Conservation (phyloP, 2,329 filamentous ascomycete species). For the Trichoderma breve region DNA sequence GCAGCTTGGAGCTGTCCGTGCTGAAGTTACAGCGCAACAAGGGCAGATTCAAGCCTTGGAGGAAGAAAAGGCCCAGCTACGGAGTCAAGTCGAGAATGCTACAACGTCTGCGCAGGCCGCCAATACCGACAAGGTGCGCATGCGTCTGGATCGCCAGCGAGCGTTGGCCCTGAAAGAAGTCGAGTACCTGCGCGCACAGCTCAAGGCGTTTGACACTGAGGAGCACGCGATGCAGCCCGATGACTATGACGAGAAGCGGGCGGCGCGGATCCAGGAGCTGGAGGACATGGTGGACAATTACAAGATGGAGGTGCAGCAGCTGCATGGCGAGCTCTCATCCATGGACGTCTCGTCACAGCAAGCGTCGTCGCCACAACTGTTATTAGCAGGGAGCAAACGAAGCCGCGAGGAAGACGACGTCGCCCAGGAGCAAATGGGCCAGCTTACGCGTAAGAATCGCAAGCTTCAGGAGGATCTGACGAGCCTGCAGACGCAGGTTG, state of each 20-base stretch:
- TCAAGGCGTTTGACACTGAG: slow-evolving; percentile 84
- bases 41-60: slow-evolving; percentile 71
- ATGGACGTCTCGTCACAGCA: slow-evolving; percentile 46
- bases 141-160: slow-evolving; percentile 82
- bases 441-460: slow-evolving; percentile 83
- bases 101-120: slow-evolving; percentile 15
- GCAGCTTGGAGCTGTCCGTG: slow-evolving; percentile 72
- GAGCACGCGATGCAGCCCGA: slow-evolving; percentile 83
- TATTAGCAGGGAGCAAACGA: slow-evolving; percentile 59
- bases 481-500: slow-evolving; percentile 65
- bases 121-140: slow-evolving; percentile 38
- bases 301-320: slow-evolving; percentile 71
- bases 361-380: not conserved
- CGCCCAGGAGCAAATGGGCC: slow-evolving; percentile 70
- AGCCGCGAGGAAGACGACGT: slow-evolving; percentile 60
- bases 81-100: slow-evolving; percentile 65
- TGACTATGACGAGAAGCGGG: slow-evolving; percentile 71
- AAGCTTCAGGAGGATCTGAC: slow-evolving; percentile 77
- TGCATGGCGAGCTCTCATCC: slow-evolving; percentile 72
- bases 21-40: slow-evolving; percentile 75
- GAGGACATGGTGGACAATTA: slow-evolving; percentile 87
- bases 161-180: slow-evolving; percentile 86
- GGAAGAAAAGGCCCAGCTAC: slow-evolving; percentile 63
- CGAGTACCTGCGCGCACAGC: slow-evolving; percentile 87
- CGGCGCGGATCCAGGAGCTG: slow-evolving; percentile 72